These are phyloP conservation scores for Phaeomoniella chlamydospora DNA, from an alignment of 2,329 filamentous ascomycete species.

Conservation along the genomic window DNA sequence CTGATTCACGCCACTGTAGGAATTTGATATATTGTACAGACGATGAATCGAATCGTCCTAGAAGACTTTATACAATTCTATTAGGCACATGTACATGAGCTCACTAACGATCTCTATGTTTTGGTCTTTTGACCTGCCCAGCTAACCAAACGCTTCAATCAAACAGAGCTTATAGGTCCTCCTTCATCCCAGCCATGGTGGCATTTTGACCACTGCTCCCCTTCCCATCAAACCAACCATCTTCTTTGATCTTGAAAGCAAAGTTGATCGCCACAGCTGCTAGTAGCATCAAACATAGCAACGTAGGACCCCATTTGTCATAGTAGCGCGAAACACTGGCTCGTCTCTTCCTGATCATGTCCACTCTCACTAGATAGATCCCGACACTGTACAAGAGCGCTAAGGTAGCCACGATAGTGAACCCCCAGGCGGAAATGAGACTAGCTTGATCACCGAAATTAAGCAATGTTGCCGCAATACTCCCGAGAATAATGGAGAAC, in stretches of 20 bases:
- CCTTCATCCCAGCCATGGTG: neutral
- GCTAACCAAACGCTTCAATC: no score
- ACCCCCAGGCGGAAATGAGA: slow-evolving; percentile 58
- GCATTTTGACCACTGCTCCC: neutral
- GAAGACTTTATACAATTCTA: no score
- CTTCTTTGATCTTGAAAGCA: slow-evolving; percentile 55
- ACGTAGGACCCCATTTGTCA: slow-evolving; percentile 71
- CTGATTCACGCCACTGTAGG: no score
- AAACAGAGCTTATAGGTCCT: no score
- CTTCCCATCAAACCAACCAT: slow-evolving; percentile 16
- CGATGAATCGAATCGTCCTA: no score
- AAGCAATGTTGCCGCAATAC: slow-evolving; percentile 69
- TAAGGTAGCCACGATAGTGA: slow-evolving; percentile 66
- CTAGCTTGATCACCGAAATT: slow-evolving; percentile 59
- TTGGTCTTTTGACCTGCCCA: no score
- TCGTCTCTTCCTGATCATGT: slow-evolving; percentile 66
- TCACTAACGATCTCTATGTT: no score
- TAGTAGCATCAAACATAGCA: slow-evolving; percentile 61
- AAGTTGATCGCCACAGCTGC: slow-evolving; percentile 67
- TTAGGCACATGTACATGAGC: no score
- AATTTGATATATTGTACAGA: no score
- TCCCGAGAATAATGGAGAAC: slow-evolving; percentile 86
- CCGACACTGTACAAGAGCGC: slow-evolving; percentile 71
- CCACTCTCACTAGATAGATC: slow-evolving; percentile 78
- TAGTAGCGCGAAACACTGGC: slow-evolving; percentile 69